phyloP scores from a whole-genome alignment of 2,329 filamentous ascomycete species.

The Calonectria pteridis region DNA sequence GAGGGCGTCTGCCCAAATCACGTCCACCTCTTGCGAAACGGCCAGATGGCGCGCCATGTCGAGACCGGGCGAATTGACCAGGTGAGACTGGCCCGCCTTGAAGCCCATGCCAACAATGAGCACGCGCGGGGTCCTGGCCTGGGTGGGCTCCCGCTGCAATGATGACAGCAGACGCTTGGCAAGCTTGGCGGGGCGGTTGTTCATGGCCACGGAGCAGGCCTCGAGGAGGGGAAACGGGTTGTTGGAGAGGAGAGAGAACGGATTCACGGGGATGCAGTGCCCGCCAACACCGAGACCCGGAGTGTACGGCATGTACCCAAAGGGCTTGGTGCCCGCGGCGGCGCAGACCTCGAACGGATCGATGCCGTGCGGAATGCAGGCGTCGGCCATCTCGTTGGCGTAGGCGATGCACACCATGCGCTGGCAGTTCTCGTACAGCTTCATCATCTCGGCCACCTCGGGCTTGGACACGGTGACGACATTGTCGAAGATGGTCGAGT shows the following conservation, averaged over 20 bases:
- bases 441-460: conserved; percentile 68
- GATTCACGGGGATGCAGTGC: conserved; percentile 68
- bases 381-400: conserved; percentile 67
- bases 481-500: conserved; percentile 58
- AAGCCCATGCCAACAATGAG: conserved; percentile 38
- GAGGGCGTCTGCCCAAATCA: conserved; percentile 35
- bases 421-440: conserved; percentile 69
- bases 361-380: conserved; percentile 58
- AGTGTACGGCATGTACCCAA: conserved; percentile 61
- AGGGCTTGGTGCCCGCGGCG: conserved; percentile 63
- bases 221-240: conserved; percentile 56
- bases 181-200: conserved; percentile 12
- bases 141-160: conserved; percentile 2
- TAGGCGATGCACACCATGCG: conserved; percentile 67
- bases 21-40: conserved; percentile 28
- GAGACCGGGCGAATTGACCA: conserved; percentile 37
- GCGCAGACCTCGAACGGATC: conserved; percentile 62
- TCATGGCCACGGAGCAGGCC: conserved; percentile 6
- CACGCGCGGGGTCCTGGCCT: conserved; percentile 22
- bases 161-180: conserved; percentile 22
- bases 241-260: conserved; percentile 63
- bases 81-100: conserved; percentile 40
- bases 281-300: conserved; percentile 65
- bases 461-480: conserved; percentile 61
- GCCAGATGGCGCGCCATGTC: conserved; percentile 31